Evolutionary conservation across 345 rosid species (phyloP), one percentile per base, ranked within the genome.

Genomic region (Cochlearia excelsa): DNA sequence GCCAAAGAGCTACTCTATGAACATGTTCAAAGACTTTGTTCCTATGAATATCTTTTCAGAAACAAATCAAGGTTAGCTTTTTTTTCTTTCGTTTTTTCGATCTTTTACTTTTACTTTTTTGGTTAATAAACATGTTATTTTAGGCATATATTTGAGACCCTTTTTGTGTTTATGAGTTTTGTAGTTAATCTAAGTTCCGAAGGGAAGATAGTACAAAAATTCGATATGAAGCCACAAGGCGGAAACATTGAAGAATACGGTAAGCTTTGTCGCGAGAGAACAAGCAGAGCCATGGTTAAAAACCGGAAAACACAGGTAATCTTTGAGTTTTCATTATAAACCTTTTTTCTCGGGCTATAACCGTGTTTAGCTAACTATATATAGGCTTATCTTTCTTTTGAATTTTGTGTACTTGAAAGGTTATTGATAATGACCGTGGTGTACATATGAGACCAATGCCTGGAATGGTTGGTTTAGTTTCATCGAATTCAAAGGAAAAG

Each of bases 391-490:
- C 35, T 33, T 26, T 44, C 40, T 66, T 54, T 66, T 54, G 51
- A 63, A 59, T 63, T 16, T 16, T 16, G 23, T 29, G 57, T 31
- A 45, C 59, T 16, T 16, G 23, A 28, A 61, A 91, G 96, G 91
- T 93, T 54, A 84, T 89, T 55, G 82, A 85, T 72, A 85, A 92
- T 70, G 90, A 85, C 65, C 86, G 85, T 2, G 98, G 97, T 44
- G 84, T 82, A 73, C 82, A 83, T 74, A 92, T 92, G 97, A 83
- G 91, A 57, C 98, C 97, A 37, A 79, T 88, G 97, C 93, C 98
- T 72, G 95, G 95, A 71, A 77, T 80, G 88, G 52, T 73, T 53
- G 89, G 87, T 66, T 68, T 88, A 54, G 74, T 82, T 57, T 77
- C 94, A 40, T 81, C 94, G 40, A 69, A 69, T 54, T 61, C 67